These are phyloP conservation scores for Calonectria ilicicola DNA, from an alignment of 2,329 filamentous ascomycete species.

Conservation along the genomic window DNA sequence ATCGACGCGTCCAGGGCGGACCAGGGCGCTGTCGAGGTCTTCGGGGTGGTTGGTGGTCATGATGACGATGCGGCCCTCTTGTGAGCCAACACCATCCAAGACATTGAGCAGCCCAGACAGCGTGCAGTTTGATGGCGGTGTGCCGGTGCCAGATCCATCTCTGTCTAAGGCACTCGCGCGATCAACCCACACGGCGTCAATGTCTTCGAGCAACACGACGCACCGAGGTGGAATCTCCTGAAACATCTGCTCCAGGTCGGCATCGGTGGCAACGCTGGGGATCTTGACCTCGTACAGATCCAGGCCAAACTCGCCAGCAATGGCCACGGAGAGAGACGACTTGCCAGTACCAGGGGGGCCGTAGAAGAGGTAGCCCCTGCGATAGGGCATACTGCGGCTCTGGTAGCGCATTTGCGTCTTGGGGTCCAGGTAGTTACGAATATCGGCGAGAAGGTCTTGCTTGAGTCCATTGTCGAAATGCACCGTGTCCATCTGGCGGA, in stretches of 20 bases:
- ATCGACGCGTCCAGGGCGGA: constrained; percentile 76
- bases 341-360: constrained; percentile 74
- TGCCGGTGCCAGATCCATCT: constrained; percentile 32
- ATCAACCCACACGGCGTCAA: constrained; percentile 58
- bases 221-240: constrained; percentile 64
- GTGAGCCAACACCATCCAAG: constrained; percentile 76
- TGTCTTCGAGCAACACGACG: constrained; percentile 67
- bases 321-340: constrained; percentile 65
- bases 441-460: constrained; percentile 59
- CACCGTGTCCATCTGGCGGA: constrained; percentile 62
- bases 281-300: constrained; percentile 63
- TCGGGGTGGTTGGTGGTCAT: constrained; percentile 80
- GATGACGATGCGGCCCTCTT: constrained; percentile 77
- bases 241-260: constrained; percentile 63
- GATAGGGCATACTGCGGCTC: constrained; percentile 59
- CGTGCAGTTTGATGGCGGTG: constrained; percentile 52
- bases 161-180: constrained; percentile 32
- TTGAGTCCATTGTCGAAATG: constrained; percentile 62
- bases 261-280: constrained; percentile 62
- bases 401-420: constrained; percentile 69
- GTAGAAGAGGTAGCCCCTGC: constrained; percentile 71
- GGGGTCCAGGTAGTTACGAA: constrained; percentile 64
- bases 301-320: constrained; percentile 63
- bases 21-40: constrained; percentile 72
- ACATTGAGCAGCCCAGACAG: constrained; percentile 77